Percentiles rank a stretch among this genome's conserved stretches.
phyloP scores from a whole-genome alignment of 768 basidiomycete species.

The Termitomyces sp. region DNA sequence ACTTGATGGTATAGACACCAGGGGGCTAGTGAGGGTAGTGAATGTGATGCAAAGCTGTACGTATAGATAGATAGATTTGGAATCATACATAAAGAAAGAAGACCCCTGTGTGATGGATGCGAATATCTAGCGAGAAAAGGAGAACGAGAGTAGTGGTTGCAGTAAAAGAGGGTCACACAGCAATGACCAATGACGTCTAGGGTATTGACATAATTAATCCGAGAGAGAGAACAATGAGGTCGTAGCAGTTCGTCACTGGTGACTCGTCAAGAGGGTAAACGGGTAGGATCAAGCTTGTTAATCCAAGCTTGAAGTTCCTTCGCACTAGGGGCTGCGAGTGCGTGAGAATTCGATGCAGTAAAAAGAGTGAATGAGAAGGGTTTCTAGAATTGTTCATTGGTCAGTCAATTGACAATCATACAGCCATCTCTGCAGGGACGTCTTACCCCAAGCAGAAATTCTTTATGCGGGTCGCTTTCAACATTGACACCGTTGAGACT shows the following conservation, averaged over 20 bases:
- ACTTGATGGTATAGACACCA: constrained; percentile 8
- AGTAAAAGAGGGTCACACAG: background rate
- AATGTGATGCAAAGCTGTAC: constrained; percentile 5
- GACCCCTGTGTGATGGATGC: constrained; percentile 3
- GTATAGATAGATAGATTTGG: constrained; percentile 3
- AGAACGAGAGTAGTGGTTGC: constrained; percentile 5
- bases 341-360: constrained; percentile 89
- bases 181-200: constrained; percentile 6
- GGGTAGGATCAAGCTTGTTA: constrained; percentile 79
- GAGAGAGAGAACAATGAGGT: constrained; percentile 2
- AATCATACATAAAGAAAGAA: constrained; percentile 9
- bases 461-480: constrained; percentile 84
- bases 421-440: constrained; percentile 1
- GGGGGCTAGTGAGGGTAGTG: background rate
- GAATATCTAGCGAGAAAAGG: constrained; percentile 8
- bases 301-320: constrained; percentile 89
- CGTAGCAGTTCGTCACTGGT: constrained; percentile 7
- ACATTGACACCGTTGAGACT: constrained; percentile 83
- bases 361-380: constrained; percentile 87
- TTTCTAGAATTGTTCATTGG: constrained; percentile 45
- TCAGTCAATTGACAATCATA: background rate
- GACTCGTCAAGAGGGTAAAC: constrained; percentile 39
- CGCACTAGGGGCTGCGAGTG: constrained; percentile 73
- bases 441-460: constrained; percentile 81
- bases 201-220: constrained; percentile 5